Percentiles rank a stretch among this genome's conserved stretches.
Evolutionary conservation across 441 rosid species (phyloP).

Genomic region (Syzygium syzygioides): DNA sequence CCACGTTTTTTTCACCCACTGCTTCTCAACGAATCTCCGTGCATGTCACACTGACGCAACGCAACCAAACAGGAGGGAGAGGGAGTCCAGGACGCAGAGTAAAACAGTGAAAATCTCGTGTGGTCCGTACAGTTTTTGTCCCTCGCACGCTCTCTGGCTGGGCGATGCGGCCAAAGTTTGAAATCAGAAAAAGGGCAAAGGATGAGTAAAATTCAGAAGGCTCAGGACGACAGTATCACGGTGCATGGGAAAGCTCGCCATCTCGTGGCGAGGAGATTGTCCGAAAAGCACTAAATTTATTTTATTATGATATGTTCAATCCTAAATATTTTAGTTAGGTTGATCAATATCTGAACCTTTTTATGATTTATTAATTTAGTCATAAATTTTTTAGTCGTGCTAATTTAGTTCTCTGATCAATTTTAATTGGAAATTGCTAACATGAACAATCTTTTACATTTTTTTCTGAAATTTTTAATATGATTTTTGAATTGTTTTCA

Average conservation of each 20-base stretch:
- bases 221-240: not conserved
- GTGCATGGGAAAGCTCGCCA: not conserved
- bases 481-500: not conserved
- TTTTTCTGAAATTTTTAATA: too few relatives aligned
- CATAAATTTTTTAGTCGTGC: fast-evolving
- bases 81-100: not conserved
- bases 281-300: too few relatives aligned
- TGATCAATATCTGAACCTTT: fast-evolving
- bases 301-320: fast-evolving
- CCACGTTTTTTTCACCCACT: not conserved
- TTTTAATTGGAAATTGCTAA: not conserved
- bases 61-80: not conserved
- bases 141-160: too few relatives aligned
- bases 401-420: not conserved
- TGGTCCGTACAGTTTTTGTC: too few relatives aligned
- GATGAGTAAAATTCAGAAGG: not conserved
- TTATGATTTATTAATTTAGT: fast-evolving
- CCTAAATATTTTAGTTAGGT: fast-evolving
- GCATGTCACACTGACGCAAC: not conserved
- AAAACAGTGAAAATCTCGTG: not conserved
- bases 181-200: not conserved
- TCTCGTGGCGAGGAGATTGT: not conserved
- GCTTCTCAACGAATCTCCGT: not conserved
- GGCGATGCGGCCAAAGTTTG: not conserved
- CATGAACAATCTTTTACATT: fast-evolving